phyloP scores from a whole-genome alignment of 148 eudicot genomes.

The Camellia granthamiana region DNA sequence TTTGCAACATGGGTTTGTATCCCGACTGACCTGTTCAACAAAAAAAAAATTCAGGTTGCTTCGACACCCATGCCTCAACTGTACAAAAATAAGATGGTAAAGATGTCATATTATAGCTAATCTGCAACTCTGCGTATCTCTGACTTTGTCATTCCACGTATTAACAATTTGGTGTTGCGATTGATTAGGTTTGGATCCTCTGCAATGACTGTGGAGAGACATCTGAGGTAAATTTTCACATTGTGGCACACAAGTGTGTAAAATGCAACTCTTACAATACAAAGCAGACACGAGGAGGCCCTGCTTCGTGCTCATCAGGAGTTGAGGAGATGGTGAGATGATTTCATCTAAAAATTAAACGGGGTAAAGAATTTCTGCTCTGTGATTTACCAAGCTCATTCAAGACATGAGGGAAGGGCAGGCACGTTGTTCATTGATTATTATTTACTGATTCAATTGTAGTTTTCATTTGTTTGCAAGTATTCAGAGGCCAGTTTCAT shows the following conservation, averaged over 20 bases:
- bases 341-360: background rate
- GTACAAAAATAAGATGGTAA: conserved; percentile 60
- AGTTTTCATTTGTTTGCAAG: background rate
- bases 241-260: conserved; percentile 61
- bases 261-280: conserved; percentile 74
- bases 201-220: conserved; percentile 75
- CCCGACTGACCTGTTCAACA: background rate
- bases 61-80: conserved; percentile 52
- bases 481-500: too few species aligned
- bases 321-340: conserved; percentile 5
- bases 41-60: conserved; percentile 41
- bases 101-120: background rate
- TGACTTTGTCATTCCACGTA: background rate
- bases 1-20: background rate
- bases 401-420: background rate
- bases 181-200: conserved; percentile 60
- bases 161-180: background rate
- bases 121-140: background rate
- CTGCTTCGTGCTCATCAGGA: conserved; percentile 9
- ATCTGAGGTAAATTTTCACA: conserved; percentile 57
- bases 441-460: background rate
- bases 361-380: background rate
- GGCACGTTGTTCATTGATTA: background rate
- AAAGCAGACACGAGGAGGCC: conserved; percentile 32
- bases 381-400: background rate